Percentiles rank a stretch among this genome's conserved stretches.
Evolutionary conservation across 177 flowering plant genomes (phyloP).

Genomic region (Vitis hybrid): DNA sequence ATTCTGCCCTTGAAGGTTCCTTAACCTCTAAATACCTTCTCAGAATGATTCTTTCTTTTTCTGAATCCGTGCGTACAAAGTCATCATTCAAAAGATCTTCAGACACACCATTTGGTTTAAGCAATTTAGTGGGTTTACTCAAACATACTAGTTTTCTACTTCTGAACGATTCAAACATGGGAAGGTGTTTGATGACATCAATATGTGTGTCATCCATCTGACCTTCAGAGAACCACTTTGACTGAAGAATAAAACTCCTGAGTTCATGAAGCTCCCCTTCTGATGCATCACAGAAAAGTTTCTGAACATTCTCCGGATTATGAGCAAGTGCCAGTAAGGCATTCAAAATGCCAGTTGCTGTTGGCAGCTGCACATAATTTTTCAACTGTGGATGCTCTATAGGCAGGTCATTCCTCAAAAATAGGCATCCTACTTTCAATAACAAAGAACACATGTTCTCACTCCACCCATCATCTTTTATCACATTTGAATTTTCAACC

Average conservation of each 20-base stretch:
- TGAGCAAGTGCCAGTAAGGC: conserved; percentile 68
- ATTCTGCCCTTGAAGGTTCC: conserved; percentile 74
- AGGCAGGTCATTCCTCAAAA: conserved; percentile 64
- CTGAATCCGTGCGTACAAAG: conserved; percentile 76
- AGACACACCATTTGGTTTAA: conserved; percentile 65
- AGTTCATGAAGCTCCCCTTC: conserved; percentile 89
- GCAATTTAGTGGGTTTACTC: conserved; percentile 59
- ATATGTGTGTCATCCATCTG: conserved; percentile 53
- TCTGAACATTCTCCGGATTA: conserved; percentile 38
- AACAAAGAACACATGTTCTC: conserved; percentile 86
- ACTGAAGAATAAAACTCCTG: conserved; percentile 86
- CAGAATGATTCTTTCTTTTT: conserved; percentile 66
- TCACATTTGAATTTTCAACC: conserved; percentile 69
- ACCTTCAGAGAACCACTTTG: conserved; percentile 79
- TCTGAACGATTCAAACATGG: conserved; percentile 81
- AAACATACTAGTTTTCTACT: conserved; percentile 71
- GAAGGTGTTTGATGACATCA: conserved; percentile 61
- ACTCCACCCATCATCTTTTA: conserved; percentile 91
- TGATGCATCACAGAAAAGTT: conserved; percentile 55
- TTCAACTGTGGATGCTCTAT: conserved; percentile 77
- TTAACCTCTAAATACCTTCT: conserved; percentile 48
- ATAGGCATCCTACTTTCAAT: conserved; percentile 70
- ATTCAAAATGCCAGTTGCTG: conserved; percentile 77
- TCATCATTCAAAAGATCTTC: conserved; percentile 76
- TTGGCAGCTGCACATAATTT: conserved; percentile 72